Evolutionary conservation across 2,329 filamentous ascomycete species (phyloP), one percentile per base, ranked within the genome.

Genomic region (Tolypocladium amazonense): DNA sequence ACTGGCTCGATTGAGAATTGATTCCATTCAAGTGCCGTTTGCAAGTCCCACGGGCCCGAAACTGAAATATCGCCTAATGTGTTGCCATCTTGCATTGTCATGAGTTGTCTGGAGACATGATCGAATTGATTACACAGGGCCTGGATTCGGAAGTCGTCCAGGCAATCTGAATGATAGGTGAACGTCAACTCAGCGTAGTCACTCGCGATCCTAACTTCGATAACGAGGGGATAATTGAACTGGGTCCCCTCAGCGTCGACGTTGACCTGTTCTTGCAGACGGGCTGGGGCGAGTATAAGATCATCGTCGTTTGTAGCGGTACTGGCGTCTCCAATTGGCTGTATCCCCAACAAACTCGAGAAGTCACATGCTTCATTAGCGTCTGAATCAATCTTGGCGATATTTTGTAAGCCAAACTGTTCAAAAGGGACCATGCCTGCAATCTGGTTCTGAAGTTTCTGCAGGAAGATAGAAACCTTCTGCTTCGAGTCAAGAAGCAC

Each of bases 171-270:
- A 38, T 58, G 35, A 60, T 25, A 5, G 52, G 33, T 39, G 15
- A 39, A 39, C 3, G 37, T 39, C 33, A 62, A 37, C 20, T 58
- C 41, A 2, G 58, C 30, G 2, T 50, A 55, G 27, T 43, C 41
- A 14, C 58, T 56, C 7, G 25, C 35, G 4, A 60, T 33, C 14
- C 50, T 41, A 2, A n/a, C 43, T 47, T 60, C 56, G 4, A 59
- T 41, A 2, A 62, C 58, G 8, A 62, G 60, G 5, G 60, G 60
- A 27, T 60, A 62, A 20, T 58, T 62, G 50, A 62, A 58, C 12
- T 39, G 37, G 3, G 11, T 11, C 11, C 15, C 25, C 58, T 61
- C 33, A 8, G 38, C 47, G 3, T 50, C 50, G 0, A 53, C 38
- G 4, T 45, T 54, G 25, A 41, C 30, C 7, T 54, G 7, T 11